Conservation (phyloP, 2,329 filamentous ascomycete genomes). For the Aciculosporium take region DNA sequence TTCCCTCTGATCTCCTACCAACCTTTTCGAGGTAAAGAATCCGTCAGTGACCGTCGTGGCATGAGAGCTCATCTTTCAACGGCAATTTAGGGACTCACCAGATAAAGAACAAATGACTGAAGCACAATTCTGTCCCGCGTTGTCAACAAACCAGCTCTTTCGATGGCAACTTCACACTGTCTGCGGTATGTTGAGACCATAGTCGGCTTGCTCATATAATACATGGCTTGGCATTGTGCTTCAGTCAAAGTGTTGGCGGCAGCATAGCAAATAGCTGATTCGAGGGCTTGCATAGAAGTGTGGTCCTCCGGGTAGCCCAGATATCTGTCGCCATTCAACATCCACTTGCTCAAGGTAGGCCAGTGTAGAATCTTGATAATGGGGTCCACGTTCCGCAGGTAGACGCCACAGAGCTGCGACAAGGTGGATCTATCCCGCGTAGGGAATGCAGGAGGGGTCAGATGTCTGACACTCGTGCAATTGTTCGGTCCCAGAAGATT, state of each 20-base stretch:
- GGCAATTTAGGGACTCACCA: constrained; percentile 2
- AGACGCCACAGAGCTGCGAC: constrained; percentile 4
- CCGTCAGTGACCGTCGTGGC: neutral
- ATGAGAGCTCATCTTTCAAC: neutral
- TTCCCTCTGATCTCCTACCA: constrained; percentile 5
- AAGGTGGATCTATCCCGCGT: neutral
- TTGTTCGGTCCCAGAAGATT: neutral
- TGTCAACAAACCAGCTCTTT: constrained; percentile 11
- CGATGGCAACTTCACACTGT: constrained; percentile 8
- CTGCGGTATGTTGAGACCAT: constrained; percentile 8
- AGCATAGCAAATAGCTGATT: constrained; percentile 12
- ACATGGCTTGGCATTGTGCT: constrained; percentile 9
- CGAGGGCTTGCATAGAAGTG: constrained; percentile 6
- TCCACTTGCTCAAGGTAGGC: constrained; percentile 6
- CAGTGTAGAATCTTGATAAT: constrained; percentile 9
- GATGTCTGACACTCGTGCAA: neutral
- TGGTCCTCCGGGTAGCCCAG: constrained; percentile 11
- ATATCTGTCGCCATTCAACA: constrained; percentile 12
- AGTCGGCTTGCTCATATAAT: constrained; percentile 6
- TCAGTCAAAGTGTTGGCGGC: constrained; percentile 14
- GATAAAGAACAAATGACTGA: constrained; percentile 18
- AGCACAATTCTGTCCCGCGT: constrained; percentile 15
- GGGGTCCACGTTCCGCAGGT: constrained; percentile 8
- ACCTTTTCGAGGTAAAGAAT: neutral
- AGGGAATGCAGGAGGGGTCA: neutral